phyloP scores from a whole-genome alignment of 345 rosid genomes.

The Eutrema yunnanense region DNA sequence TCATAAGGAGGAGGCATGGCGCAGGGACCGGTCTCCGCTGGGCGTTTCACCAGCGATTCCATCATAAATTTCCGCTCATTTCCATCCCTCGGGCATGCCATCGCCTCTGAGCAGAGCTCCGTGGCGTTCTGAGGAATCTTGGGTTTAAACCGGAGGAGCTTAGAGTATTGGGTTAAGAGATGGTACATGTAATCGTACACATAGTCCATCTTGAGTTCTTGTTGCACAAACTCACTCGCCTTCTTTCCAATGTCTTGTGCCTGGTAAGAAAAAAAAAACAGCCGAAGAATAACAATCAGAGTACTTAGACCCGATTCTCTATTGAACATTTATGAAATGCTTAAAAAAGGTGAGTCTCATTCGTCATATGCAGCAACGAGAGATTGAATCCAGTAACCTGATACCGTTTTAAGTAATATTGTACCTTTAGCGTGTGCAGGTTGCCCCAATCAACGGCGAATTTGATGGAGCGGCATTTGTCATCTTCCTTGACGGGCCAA shows the following conservation, averaged over 20 bases:
- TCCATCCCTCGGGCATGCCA: slow-evolving; percentile 56
- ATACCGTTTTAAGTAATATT: background rate
- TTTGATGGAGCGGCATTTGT: slow-evolving; percentile 69
- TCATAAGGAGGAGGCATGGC: slow-evolving; percentile 58
- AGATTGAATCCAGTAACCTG: background rate
- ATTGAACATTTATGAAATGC: background rate
- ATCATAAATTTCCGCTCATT: slow-evolving; percentile 46
- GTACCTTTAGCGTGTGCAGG: slow-evolving; percentile 44
- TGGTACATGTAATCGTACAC: slow-evolving; percentile 83
- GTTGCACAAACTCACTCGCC: slow-evolving; percentile 49
- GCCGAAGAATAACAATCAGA: no score
- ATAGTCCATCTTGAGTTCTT: slow-evolving; percentile 55
- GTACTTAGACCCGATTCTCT: background rate
- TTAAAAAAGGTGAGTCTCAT: background rate
- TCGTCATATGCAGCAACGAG: background rate
- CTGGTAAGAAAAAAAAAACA: slow-evolving; percentile 21
- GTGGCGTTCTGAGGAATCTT: slow-evolving; percentile 36
- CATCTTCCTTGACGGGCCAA: slow-evolving; percentile 63
- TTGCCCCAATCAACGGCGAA: slow-evolving; percentile 85
- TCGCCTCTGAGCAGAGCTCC: slow-evolving; percentile 49
- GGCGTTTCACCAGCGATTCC: slow-evolving; percentile 61
- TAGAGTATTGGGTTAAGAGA: slow-evolving; percentile 62
- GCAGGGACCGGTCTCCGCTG: slow-evolving; percentile 52
- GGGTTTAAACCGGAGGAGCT: slow-evolving; percentile 63
- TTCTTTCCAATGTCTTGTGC: slow-evolving; percentile 61